phyloP scores from a whole-genome alignment of 1,284 basidiomycete species.

The Wolfiporia cocos region DNA sequence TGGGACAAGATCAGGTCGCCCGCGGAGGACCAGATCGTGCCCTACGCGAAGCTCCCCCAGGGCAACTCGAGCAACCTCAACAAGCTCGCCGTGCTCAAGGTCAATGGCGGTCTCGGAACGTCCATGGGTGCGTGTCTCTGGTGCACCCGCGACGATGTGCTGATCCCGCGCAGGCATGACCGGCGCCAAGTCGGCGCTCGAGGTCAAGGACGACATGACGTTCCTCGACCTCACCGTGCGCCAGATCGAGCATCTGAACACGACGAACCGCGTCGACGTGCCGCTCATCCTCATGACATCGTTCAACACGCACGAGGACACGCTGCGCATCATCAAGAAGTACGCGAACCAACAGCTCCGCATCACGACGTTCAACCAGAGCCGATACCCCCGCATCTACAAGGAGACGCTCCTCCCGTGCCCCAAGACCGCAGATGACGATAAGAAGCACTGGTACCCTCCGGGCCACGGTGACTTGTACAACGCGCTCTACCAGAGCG shows the following conservation, averaged over 20 bases:
- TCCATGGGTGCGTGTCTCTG: constrained; percentile 71
- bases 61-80: constrained; percentile 70
- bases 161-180: constrained; percentile 74
- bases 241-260: constrained; percentile 91
- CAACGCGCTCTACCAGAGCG: constrained; percentile 91
- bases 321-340: constrained; percentile 98
- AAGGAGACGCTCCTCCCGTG: constrained; percentile 92
- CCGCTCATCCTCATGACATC: constrained; percentile 99
- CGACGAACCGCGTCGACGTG: constrained; percentile 72
- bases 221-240: constrained; percentile 97
- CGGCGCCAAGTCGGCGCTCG: constrained; percentile 86
- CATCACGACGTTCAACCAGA: constrained; percentile 97
- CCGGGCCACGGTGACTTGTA: constrained; percentile 98
- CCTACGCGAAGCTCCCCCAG: constrained; percentile 72
- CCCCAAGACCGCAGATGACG: constrained; percentile 81
- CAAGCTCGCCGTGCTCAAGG: constrained; percentile 98
- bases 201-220: constrained; percentile 97
- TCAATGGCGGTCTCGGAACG: constrained; percentile 98
- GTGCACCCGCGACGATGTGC: background rate
- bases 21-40: constrained; percentile 87
- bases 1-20: constrained; percentile 99
- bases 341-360: constrained; percentile 97
- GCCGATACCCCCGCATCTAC: constrained; percentile 95
- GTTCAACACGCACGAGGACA: constrained; percentile 99
- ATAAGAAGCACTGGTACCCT: constrained; percentile 98